Conservation (phyloP, 306 rosid species). For the Vigna radiata region DNA sequence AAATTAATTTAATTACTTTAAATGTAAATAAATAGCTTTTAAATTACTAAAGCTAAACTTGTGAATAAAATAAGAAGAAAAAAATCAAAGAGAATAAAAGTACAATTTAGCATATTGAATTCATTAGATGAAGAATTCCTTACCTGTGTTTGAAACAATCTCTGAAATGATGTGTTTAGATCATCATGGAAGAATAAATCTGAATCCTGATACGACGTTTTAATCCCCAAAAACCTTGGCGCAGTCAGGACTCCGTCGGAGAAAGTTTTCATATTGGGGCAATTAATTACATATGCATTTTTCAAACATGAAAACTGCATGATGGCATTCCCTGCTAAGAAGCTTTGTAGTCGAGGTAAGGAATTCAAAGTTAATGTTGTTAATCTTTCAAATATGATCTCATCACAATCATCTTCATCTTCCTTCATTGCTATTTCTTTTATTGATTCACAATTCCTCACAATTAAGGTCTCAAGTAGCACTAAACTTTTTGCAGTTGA, state of each 20-base stretch:
- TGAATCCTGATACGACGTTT: neutral
- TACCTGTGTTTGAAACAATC: neutral
- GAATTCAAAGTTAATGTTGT: neutral
- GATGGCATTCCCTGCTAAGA: slow-evolving; percentile 17
- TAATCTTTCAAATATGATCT: slow-evolving; percentile 14
- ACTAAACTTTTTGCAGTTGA: slow-evolving; percentile 38
- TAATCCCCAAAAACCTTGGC: neutral
- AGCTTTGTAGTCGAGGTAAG: neutral
- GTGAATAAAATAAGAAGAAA: too few relatives aligned
- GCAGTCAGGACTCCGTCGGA: neutral
- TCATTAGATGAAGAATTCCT: neutral
- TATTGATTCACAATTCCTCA: neutral
- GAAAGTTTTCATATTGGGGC: slow-evolving; percentile 25
- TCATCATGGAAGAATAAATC: neutral
- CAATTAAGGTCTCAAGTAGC: neutral
- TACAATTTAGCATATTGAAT: neutral
- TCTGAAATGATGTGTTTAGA: neutral
- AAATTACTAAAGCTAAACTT: too few relatives aligned
- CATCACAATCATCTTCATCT: neutral
- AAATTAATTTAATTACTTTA: too few relatives aligned
- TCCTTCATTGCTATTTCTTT: slow-evolving; percentile 5
- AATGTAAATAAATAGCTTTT: too few relatives aligned
- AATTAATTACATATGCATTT: neutral
- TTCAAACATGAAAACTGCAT: neutral
- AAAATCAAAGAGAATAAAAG: too few relatives aligned